Conservation (phyloP, 768 basidiomycete genomes). For the Leccinellum rugosiceps region DNA sequence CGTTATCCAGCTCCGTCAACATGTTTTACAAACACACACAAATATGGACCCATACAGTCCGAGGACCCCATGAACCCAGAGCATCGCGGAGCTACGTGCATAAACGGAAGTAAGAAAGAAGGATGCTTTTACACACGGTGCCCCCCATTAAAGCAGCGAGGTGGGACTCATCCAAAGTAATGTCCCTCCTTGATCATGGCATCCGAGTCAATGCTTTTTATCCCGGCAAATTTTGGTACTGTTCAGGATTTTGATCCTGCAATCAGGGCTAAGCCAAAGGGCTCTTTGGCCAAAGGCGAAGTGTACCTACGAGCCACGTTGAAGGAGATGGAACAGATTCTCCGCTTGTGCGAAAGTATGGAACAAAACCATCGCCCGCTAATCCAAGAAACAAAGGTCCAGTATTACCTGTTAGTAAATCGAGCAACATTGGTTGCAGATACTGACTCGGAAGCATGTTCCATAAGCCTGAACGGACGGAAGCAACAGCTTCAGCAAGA, state of each 20-base stretch:
- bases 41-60: not conserved
- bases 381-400: not conserved
- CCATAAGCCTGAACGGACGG: not conserved
- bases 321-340: conserved; percentile 9
- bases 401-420: not conserved
- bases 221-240: not conserved
- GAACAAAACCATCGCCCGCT: not conserved
- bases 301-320: conserved; percentile 9
- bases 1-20: too few relatives aligned
- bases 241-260: not conserved
- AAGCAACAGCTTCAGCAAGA: not conserved
- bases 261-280: not conserved
- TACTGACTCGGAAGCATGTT: not conserved
- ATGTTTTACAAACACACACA: not conserved
- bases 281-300: not conserved
- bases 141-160: not conserved
- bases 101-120: not conserved
- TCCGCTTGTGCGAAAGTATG: not conserved
- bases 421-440: not conserved
- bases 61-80: not conserved
- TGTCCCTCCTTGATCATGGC: conserved; percentile 6
- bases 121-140: not conserved
- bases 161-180: not conserved
- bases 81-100: not conserved
- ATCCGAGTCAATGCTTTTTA: conserved; percentile 3